A percentile compares a stretch with the other conserved stretches of the same genome.
Conservation (phyloP, 305 asterid genomes). For the Solanum chacoense region DNA sequence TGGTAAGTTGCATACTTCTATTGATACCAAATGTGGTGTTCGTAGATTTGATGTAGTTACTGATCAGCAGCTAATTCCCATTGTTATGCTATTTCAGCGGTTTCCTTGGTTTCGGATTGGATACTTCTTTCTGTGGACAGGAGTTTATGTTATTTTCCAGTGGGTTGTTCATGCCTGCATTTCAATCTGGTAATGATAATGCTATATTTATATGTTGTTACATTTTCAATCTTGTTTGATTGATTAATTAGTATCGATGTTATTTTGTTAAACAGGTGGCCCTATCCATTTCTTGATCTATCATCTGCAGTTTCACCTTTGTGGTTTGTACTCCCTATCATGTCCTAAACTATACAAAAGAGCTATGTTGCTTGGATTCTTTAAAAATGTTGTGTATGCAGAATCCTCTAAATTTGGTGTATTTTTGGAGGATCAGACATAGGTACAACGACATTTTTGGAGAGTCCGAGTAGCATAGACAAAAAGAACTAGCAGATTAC, state of each 20-base stretch:
- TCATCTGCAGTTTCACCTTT: constrained; percentile 81
- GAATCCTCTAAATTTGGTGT: neutral
- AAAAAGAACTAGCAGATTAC: neutral
- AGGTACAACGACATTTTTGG: neutral
- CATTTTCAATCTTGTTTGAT: neutral
- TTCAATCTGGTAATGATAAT: constrained; percentile 46
- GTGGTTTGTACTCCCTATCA: constrained; percentile 40
- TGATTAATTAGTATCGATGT: neutral
- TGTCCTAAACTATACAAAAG: neutral
- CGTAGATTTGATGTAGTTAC: neutral
- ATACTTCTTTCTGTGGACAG: constrained; percentile 78
- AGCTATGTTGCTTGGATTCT: neutral
- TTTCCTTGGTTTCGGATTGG: constrained; percentile 96
- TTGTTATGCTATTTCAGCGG: constrained; percentile 42
- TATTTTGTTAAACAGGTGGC: constrained; percentile 64
- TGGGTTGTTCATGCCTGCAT: constrained; percentile 82
- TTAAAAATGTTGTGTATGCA: neutral
- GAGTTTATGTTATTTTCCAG: constrained; percentile 55
- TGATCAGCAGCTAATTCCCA: neutral
- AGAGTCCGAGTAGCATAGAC: neutral
- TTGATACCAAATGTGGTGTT: neutral
- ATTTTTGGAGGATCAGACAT: neutral
- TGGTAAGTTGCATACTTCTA: constrained; percentile 41
- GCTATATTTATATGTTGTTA: neutral
- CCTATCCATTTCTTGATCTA: constrained; percentile 91